These are phyloP conservation scores for Blastomyces emzantsi DNA, from an alignment of 2,329 filamentous ascomycete species.

Conservation along the genomic window DNA sequence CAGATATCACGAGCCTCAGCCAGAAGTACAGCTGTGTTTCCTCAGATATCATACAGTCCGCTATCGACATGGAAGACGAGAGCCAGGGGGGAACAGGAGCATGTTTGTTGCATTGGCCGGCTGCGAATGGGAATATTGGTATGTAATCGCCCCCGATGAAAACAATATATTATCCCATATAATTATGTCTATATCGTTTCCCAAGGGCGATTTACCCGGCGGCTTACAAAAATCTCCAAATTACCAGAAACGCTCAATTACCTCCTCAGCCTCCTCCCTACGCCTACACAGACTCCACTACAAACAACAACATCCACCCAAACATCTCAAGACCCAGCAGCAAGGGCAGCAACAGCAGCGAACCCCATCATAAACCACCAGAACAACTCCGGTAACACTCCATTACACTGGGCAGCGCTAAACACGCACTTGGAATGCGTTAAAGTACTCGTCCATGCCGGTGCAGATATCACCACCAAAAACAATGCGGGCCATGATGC, in stretches of 20 bases:
- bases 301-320: conserved; percentile 9
- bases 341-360: conserved; percentile 17
- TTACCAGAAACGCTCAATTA: conserved; percentile 39
- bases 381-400: conserved; percentile 81
- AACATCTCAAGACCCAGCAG: conserved; percentile 7
- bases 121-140: conserved; percentile 82
- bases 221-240: not conserved
- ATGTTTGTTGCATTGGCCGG: conserved; percentile 71
- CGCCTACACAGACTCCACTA: conserved; percentile 8
- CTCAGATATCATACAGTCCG: conserved; percentile 58
- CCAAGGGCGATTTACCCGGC: not conserved
- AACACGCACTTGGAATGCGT: conserved; percentile 79
- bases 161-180: conserved; percentile 14
- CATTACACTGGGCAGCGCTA: conserved; percentile 86
- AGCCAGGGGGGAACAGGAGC: conserved; percentile 51
- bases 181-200: conserved; percentile 4
- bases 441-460: conserved; percentile 63
- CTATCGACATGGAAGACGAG: conserved; percentile 65
- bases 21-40: conserved; percentile 51
- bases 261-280: conserved; percentile 37
- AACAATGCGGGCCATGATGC: conserved; percentile 80
- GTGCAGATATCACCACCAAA: conserved; percentile 66
- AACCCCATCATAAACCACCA: conserved; percentile 39
- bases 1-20: conserved; percentile 51
- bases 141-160: conserved; percentile 24